These are phyloP conservation scores for Penicillium waksmanii DNA, from an alignment of 495 filamentous ascomycete genomes.

Conservation along the genomic window DNA sequence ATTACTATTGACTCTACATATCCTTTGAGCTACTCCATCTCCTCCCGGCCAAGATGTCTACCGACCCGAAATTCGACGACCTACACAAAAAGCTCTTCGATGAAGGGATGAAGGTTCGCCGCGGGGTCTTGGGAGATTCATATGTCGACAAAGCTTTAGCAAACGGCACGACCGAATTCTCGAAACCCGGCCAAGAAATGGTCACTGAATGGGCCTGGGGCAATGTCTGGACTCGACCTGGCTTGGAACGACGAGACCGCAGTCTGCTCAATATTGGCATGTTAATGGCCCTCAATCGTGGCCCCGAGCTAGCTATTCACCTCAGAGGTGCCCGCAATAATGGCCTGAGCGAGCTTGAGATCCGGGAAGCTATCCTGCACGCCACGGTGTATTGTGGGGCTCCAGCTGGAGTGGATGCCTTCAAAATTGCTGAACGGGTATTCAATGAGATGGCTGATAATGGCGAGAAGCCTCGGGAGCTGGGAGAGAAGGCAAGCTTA, in stretches of 20 bases:
- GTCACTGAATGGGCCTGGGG: slow-evolving; percentile 54
- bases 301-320: slow-evolving; percentile 53
- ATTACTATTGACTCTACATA: background rate
- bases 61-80: slow-evolving; percentile 21
- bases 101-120: slow-evolving; percentile 55
- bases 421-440: slow-evolving; percentile 18
- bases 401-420: slow-evolving; percentile 45
- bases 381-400: slow-evolving; percentile 47
- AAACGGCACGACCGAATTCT: slow-evolving; percentile 34
- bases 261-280: slow-evolving; percentile 56
- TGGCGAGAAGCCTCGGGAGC: slow-evolving; percentile 15
- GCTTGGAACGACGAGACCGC: slow-evolving; percentile 49
- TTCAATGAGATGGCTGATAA: slow-evolving; percentile 26
- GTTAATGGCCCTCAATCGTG: slow-evolving; percentile 49
- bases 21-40: background rate
- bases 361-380: slow-evolving; percentile 55
- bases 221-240: slow-evolving; percentile 51
- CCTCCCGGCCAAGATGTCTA: slow-evolving; percentile 14
- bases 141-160: slow-evolving; percentile 36
- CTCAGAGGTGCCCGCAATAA: slow-evolving; percentile 54
- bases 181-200: slow-evolving; percentile 42
- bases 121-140: slow-evolving; percentile 42
- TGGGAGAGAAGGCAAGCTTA: slow-evolving; percentile 11
- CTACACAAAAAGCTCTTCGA: slow-evolving; percentile 56
- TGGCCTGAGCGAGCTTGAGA: slow-evolving; percentile 52